Evolutionary conservation across 768 basidiomycete species (phyloP).

Genomic region (Melanogaster broomeanus): DNA sequence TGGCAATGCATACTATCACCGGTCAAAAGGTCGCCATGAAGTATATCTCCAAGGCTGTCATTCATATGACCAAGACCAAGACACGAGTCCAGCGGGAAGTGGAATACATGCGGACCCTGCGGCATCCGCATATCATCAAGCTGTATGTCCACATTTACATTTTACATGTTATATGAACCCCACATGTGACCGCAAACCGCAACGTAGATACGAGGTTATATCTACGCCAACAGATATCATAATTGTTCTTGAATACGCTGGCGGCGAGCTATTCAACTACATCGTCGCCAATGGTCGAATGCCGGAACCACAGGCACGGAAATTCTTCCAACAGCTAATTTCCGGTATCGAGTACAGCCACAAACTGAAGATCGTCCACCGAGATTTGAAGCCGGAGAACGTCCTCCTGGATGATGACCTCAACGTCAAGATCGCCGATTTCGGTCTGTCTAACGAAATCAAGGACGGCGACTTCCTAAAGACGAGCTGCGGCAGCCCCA

Average conservation of each 20-base stretch:
- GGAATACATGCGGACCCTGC: slow-evolving; percentile 91
- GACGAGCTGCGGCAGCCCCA: slow-evolving; percentile 97
- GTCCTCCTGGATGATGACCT: slow-evolving; percentile 82
- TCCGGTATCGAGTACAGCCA: slow-evolving; percentile 98
- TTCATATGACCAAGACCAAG: slow-evolving; percentile 89
- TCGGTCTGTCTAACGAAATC: slow-evolving; percentile 94
- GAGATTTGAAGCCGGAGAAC: slow-evolving; percentile 98
- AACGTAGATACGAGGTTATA: slow-evolving; percentile 79
- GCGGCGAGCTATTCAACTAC: slow-evolving; percentile 97
- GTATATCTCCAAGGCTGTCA: slow-evolving; percentile 93
- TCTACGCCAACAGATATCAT: slow-evolving; percentile 95
- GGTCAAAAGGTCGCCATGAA: slow-evolving; percentile 98
- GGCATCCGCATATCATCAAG: slow-evolving; percentile 98
- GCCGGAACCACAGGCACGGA: slow-evolving; percentile 81
- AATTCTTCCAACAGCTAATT: slow-evolving; percentile 98
- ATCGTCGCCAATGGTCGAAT: slow-evolving; percentile 94
- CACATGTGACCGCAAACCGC: slow-evolving; percentile 5
- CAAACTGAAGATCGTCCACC: slow-evolving; percentile 94
- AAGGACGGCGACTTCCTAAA: slow-evolving; percentile 95
- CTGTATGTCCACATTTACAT: slow-evolving; percentile 54
- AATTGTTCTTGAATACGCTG: slow-evolving; percentile 96
- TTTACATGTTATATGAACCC: slow-evolving; percentile 3
- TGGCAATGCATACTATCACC: slow-evolving; percentile 92
- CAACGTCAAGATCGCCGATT: slow-evolving; percentile 99
- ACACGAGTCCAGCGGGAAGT: slow-evolving; percentile 92